Evolutionary conservation across 106 monocot genomes (phyloP).

Genomic region (Chionographis japonica): DNA sequence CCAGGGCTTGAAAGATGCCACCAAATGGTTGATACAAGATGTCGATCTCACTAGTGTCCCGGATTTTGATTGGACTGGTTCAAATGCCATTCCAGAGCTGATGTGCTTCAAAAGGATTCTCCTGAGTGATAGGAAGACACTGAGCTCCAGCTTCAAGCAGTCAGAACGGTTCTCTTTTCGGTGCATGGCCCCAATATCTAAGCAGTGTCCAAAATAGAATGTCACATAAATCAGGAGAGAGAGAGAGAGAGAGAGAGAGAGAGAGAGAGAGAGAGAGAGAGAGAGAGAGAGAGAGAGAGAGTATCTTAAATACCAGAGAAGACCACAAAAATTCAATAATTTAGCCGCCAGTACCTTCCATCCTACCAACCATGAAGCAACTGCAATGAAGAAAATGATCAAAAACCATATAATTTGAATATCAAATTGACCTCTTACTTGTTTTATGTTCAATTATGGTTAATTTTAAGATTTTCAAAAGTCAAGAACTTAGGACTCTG

Average conservation of each 20-base stretch:
- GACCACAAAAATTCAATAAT: slow-evolving; percentile 26
- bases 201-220: not conserved
- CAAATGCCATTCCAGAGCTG: slow-evolving; percentile 63
- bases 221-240: not conserved
- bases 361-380: slow-evolving; percentile 17
- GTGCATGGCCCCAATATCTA: slow-evolving; percentile 40
- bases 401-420: not conserved
- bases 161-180: slow-evolving; percentile 17
- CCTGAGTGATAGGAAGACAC: slow-evolving; percentile 9
- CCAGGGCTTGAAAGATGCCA: slow-evolving; percentile 42
- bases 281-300: not conserved
- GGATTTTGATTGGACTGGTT: slow-evolving; percentile 14
- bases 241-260: not conserved
- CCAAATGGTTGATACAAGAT: slow-evolving; percentile 9
- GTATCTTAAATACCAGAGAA: slow-evolving; percentile 23
- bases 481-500: too few relatives aligned
- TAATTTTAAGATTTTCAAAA: too few relatives aligned
- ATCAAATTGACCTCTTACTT: not conserved
- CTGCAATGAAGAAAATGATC: slow-evolving; percentile 7
- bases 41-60: slow-evolving; percentile 17
- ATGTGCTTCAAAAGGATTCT: slow-evolving; percentile 14
- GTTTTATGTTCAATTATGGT: too few relatives aligned
- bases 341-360: slow-evolving; percentile 60
- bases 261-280: slow-evolving; percentile 10
- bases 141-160: slow-evolving; percentile 11